Conservation (phyloP, 192 early-diverging fungal species). For the Linnemannia elongata region DNA sequence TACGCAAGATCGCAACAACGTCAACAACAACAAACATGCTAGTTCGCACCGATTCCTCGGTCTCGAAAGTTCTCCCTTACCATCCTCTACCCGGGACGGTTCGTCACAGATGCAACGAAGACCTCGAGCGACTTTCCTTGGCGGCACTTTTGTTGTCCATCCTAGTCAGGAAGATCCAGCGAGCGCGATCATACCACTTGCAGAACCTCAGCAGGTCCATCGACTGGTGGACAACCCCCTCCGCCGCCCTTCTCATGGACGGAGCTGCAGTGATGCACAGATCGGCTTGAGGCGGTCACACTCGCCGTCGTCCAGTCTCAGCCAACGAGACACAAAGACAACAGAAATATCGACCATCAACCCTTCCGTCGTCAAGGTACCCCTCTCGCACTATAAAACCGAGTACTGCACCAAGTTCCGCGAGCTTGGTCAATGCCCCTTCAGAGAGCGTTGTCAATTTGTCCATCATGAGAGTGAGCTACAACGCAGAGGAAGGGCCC, state of each 20-base stretch:
- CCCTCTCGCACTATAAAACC: conserved; percentile 19
- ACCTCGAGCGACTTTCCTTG: not conserved
- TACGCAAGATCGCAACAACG: too few relatives aligned
- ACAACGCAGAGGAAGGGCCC: conserved; percentile 7
- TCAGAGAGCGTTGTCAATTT: conserved; percentile 28
- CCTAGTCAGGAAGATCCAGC: not conserved
- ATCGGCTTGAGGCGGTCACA: not conserved
- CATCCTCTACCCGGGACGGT: not conserved
- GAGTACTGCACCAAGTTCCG: conserved; percentile 34
- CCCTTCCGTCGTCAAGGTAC: not conserved
- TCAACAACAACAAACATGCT: too few relatives aligned
- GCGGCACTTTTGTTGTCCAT: not conserved
- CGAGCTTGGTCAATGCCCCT: conserved; percentile 22
- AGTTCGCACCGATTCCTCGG: not conserved
- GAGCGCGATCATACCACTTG: not conserved
- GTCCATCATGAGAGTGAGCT: conserved; percentile 27
- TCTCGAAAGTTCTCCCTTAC: not conserved
- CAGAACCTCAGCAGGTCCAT: not conserved
- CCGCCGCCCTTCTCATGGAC: not conserved
- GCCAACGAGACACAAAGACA: not conserved
- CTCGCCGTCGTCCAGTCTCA: not conserved
- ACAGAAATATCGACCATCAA: not conserved
- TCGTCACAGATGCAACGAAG: not conserved
- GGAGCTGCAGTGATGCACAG: not conserved
- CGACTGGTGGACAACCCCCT: not conserved